A percentile compares a stretch with the other conserved stretches of the same genome.
These are phyloP conservation scores for Scedosporium boydii DNA, from an alignment of 2,329 filamentous ascomycete species.

Conservation along the genomic window DNA sequence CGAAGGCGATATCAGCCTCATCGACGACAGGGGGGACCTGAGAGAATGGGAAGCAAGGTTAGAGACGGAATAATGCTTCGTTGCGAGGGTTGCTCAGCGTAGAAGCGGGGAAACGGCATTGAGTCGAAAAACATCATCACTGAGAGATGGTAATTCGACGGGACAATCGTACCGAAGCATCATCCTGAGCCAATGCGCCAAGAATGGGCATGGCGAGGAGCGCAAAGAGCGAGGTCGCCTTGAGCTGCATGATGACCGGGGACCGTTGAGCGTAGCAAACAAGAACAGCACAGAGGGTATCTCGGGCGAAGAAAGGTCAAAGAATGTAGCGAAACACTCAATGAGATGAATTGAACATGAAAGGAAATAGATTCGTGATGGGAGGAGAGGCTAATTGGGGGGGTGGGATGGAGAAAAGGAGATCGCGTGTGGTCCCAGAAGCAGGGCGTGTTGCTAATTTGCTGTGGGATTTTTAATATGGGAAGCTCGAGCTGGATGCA, in stretches of 20 bases:
- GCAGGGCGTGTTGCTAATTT: background rate
- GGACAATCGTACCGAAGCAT: slow-evolving; percentile 35
- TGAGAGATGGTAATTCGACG: slow-evolving; percentile 6
- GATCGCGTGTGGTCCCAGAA: background rate
- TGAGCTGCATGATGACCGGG: slow-evolving; percentile 57
- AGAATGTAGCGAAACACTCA: background rate
- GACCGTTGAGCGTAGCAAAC: background rate
- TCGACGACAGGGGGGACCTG: slow-evolving; percentile 5
- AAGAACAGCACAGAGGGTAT: background rate
- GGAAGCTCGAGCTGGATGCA: background rate
- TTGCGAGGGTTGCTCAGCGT: background rate
- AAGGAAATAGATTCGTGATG: background rate
- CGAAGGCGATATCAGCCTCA: slow-evolving; percentile 8
- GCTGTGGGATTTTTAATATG: slow-evolving; percentile 1
- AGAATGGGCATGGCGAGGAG: slow-evolving; percentile 61
- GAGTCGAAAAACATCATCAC: background rate
- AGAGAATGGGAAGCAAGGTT: background rate
- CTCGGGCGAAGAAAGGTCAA: background rate
- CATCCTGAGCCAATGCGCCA: slow-evolving; percentile 45
- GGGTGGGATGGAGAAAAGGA: background rate
- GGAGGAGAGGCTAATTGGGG: background rate
- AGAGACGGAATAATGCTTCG: background rate
- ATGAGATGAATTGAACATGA: background rate
- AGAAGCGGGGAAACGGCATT: background rate
- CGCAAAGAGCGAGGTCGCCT: slow-evolving; percentile 56